A percentile compares a stretch with the other conserved stretches of the same genome.
phyloP scores from a whole-genome alignment of 208 protist genomes.

The Trichomonas tenax region DNA sequence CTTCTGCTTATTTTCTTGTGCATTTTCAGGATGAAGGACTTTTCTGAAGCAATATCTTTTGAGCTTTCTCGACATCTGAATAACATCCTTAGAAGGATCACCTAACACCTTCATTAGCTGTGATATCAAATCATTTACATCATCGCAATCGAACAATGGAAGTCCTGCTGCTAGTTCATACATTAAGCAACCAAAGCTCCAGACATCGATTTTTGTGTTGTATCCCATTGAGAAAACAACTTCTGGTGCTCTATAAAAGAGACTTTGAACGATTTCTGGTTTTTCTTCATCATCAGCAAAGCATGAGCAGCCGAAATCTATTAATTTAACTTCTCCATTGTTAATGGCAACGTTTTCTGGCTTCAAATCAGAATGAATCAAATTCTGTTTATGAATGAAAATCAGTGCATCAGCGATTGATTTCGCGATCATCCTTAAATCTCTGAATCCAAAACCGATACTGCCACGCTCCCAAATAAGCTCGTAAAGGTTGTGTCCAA shows the following conservation, averaged over 20 bases:
- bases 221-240: constrained; percentile 40
- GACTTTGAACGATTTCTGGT: constrained; percentile 40
- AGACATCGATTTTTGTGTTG: constrained; percentile 39
- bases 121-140: constrained; percentile 32
- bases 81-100: neutral
- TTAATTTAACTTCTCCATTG: constrained; percentile 27
- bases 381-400: neutral
- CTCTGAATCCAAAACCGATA: neutral
- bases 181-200: constrained; percentile 41
- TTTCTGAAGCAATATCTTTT: neutral
- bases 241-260: constrained; percentile 47
- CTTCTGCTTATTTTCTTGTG: neutral
- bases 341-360: constrained; percentile 49
- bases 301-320: constrained; percentile 42
- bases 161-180: constrained; percentile 35
- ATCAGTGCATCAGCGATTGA: neutral
- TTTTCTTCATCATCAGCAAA: constrained; percentile 34
- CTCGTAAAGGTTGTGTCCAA: neutral
- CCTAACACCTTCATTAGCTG: neutral
- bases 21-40: neutral
- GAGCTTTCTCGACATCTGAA: neutral
- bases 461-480: neutral
- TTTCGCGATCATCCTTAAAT: neutral
- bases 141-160: constrained; percentile 37
- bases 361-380: constrained; percentile 48